A percentile compares a stretch with the other conserved stretches of the same genome.
Conservation (phyloP, 163 green algal species). For the Scenedesmus sp. region DNA sequence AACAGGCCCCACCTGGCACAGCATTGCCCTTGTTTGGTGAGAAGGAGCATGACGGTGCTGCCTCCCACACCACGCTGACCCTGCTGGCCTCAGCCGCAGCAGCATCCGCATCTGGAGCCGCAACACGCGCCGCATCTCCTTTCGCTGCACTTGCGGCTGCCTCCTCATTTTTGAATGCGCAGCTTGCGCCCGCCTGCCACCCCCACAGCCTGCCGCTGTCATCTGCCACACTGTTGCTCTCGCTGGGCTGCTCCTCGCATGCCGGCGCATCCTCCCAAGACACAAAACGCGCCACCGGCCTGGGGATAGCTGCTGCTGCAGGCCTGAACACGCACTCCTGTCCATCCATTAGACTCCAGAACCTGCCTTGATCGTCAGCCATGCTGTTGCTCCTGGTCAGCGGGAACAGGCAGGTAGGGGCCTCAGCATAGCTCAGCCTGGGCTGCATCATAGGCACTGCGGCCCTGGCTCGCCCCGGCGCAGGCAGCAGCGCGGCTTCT, state of each 20-base stretch:
- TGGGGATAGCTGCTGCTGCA: not conserved
- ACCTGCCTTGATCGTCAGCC: not conserved
- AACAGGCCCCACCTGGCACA: not conserved
- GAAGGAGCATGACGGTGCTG: not conserved
- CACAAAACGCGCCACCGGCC: not conserved
- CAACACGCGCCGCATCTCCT: not conserved
- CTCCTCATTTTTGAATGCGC: not conserved
- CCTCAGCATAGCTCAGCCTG: not conserved
- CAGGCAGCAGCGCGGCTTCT: too few relatives aligned
- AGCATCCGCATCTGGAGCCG: not conserved
- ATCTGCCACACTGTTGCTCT: constrained; percentile 33
- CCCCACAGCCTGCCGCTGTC: constrained; percentile 31
- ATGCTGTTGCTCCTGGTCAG: constrained; percentile 1
- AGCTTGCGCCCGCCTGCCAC: constrained; percentile 29
- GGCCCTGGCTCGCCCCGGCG: not conserved
- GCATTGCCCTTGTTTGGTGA: not conserved
- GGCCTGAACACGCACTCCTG: not conserved
- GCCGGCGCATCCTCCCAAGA: not conserved
- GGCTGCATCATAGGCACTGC: not conserved
- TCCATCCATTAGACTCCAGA: not conserved
- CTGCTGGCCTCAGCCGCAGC: not conserved
- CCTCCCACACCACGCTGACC: not conserved
- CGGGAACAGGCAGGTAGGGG: not conserved
- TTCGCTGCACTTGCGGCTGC: not conserved
- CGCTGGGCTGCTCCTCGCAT: not conserved